Base-by-base conservation (phyloP, 176 grass and related monocot species). In the Ananas comosus region DNA sequence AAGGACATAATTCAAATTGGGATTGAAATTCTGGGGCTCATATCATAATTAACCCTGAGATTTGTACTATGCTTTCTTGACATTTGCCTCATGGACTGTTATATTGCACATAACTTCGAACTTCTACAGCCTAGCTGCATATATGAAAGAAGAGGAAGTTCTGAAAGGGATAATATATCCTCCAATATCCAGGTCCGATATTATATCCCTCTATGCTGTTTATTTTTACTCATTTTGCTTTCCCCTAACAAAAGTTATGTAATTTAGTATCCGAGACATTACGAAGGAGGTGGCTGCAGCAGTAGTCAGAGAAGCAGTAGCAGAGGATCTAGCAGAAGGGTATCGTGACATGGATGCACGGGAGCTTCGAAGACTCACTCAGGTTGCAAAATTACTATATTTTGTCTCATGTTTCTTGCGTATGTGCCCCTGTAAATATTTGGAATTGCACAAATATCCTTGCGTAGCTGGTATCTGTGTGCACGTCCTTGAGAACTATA, bases 111-210 rank as follows among this genome's bases (percentile, higher is more conserved):
- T 66, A 51, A 53, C 50, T 78, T 59, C 42, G 66, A 83, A 2
- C 3, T 75, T 53, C n/a, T 72, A 71, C 78, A 99, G 94, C 53
- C 80, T 99, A 85, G 94, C 89, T 78, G 86, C 89, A 74, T 93
- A 99, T 69, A 99, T 99, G 84, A 88, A 90, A 82, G 89, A 91
- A 33, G 94, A 99, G 25, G 89, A 97, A 51, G 87, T 85, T 88
- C 84, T 80, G 12, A 48, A 91, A 74, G 94, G 94, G 70, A 76
- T 99, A 73, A 92, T 99, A 75, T 97, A 92, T 80, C 94, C 94
- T 81, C 68, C 86, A 22, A 97, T 83, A 77, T 97, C 94, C 68
- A 90, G 87, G 94, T 99, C 53, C 28, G 5, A 58, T n/a, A 68
- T 24, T 42, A 53, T 50, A 9, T 74, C 27, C 51, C 51, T n/a